These are phyloP conservation scores for Nissolia schottii DNA, from an alignment of 306 rosid genomes.

Conservation along the genomic window DNA sequence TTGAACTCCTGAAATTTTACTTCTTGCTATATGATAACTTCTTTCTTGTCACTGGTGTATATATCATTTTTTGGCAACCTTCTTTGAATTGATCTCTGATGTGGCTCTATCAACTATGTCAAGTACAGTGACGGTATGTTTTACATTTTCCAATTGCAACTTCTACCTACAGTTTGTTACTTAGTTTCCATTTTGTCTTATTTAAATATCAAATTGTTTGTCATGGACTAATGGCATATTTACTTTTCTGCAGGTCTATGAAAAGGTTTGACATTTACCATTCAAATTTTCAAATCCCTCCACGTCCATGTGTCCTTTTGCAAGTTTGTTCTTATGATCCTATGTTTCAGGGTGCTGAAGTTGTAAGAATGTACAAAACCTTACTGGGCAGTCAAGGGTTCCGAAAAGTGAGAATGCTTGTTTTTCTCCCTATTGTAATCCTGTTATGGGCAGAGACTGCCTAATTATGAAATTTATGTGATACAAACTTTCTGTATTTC, in stretches of 20 bases:
- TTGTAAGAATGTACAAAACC: conserved; percentile 99
- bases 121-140: conserved; percentile 88
- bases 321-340: conserved; percentile 33
- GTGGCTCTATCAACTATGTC: conserved; percentile 44
- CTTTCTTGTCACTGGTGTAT: conserved; percentile 30
- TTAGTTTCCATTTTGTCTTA: background rate
- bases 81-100: conserved; percentile 35
- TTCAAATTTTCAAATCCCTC: conserved; percentile 26
- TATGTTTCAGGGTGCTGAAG: conserved; percentile 93
- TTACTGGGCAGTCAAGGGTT: conserved; percentile 88
- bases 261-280: conserved; percentile 62
- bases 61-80: conserved; percentile 32
- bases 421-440: conserved; percentile 9
- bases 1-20: conserved; percentile 4
- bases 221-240: conserved; percentile 11
- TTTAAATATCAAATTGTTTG: conserved; percentile 29
- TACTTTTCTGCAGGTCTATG: conserved; percentile 77
- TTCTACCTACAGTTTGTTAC: background rate
- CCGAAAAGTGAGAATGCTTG: conserved; percentile 61
- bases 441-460: conserved; percentile 10
- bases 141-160: conserved; percentile 5
- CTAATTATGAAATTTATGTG: conserved; percentile 8
- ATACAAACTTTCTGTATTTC: conserved; percentile 21
- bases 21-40: background rate
- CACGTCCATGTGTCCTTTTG: conserved; percentile 6